Evolutionary conservation across 306 rosid species (phyloP).

Genomic region (Hippophae tibetana): DNA sequence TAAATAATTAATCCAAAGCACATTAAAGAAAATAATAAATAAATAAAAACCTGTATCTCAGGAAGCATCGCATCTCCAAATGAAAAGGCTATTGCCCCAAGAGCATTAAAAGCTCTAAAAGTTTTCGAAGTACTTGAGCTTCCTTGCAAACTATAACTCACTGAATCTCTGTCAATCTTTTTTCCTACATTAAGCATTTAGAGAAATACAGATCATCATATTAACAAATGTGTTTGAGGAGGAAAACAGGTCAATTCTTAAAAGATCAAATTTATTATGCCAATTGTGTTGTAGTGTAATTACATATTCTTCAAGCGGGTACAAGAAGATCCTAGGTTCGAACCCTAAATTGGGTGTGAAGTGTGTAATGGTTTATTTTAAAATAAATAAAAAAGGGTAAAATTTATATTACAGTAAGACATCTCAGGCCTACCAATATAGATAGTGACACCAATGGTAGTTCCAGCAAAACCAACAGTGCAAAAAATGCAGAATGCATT

Average conservation of each 20-base stretch:
- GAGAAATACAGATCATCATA: too few relatives aligned
- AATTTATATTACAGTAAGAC: not conserved
- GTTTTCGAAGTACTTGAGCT: constrained; percentile 36
- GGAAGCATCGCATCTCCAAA: constrained; percentile 87
- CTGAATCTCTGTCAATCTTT: constrained; percentile 47
- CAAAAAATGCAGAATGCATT: constrained; percentile 77
- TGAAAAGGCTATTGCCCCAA: constrained; percentile 61
- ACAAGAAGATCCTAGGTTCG: too few relatives aligned
- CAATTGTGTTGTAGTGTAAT: too few relatives aligned
- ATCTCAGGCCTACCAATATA: constrained; percentile 39
- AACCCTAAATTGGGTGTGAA: too few relatives aligned
- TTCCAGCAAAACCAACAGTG: constrained; percentile 66
- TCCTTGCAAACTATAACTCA: constrained; percentile 46
- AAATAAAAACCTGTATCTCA: constrained; percentile 54
- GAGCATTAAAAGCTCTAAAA: constrained; percentile 66
- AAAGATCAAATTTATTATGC: not conserved
- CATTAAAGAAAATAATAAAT: not conserved
- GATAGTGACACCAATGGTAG: constrained; percentile 60
- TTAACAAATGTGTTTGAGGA: not conserved
- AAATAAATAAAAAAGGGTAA: constrained; percentile 2
- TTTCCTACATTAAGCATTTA: constrained; percentile 31
- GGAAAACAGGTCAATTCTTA: constrained; percentile 1
- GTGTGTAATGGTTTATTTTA: too few relatives aligned
- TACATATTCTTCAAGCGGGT: too few relatives aligned
- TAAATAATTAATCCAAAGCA: not conserved